phyloP scores from a whole-genome alignment of 305 asterid species.

The Petunia hybrid region DNA sequence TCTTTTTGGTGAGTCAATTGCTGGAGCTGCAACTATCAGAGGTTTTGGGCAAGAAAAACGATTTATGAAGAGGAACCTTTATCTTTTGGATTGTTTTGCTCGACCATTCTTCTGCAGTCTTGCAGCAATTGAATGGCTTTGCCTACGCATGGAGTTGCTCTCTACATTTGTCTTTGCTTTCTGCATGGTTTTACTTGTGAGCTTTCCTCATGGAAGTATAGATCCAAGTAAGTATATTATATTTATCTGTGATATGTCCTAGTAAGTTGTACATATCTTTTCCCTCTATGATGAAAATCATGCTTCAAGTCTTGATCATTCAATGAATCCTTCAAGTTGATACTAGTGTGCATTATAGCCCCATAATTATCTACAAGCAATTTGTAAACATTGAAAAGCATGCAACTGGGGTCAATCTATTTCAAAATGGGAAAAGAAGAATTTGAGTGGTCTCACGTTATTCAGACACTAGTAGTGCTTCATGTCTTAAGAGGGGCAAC shows the following conservation, averaged over 20 bases:
- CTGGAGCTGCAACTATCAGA: conserved; percentile 97
- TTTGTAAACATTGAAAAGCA: conserved; percentile 25
- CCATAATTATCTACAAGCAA: not conserved
- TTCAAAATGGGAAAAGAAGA: conserved; percentile 12
- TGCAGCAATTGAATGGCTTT: conserved; percentile 99
- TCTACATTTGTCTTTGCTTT: conserved; percentile 96
- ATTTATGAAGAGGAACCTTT: conserved; percentile 95
- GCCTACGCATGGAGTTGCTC: conserved; percentile 96
- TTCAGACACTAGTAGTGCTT: not conserved
- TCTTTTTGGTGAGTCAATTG: conserved; percentile 93
- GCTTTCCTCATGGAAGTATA: conserved; percentile 91
- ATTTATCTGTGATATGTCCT: conserved; percentile 19
- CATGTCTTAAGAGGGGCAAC: not conserved
- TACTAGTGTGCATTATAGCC: conserved; percentile 11
- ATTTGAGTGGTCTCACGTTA: not conserved
- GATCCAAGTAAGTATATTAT: conserved; percentile 81
- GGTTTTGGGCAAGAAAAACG: conserved; percentile 99
- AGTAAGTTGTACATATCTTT: not conserved
- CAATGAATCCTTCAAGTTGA: conserved; percentile 17
- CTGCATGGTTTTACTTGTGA: conserved; percentile 96
- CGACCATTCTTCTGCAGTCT: conserved; percentile 98
- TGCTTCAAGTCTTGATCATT: conserved; percentile 29
- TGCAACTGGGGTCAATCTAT: conserved; percentile 18
- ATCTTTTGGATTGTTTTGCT: conserved; percentile 98
- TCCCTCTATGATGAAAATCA: not conserved